These are phyloP conservation scores for Sporormia fimetaria DNA, from an alignment of 495 filamentous ascomycete genomes.

Conservation along the genomic window DNA sequence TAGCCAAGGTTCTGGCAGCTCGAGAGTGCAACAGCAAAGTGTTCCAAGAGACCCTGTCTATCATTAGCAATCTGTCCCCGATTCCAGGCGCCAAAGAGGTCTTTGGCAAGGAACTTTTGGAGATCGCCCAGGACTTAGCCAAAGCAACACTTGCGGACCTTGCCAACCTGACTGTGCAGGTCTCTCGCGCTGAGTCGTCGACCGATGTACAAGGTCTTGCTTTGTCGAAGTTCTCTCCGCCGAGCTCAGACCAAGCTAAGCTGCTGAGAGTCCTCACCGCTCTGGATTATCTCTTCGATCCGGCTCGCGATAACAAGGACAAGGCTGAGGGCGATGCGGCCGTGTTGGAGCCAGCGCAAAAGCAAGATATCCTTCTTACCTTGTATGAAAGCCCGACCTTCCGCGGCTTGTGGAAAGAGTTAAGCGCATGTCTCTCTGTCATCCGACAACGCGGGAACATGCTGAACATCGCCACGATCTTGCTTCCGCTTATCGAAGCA, in stretches of 20 bases:
- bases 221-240: slow-evolving; percentile 87
- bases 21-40: slow-evolving; percentile 94
- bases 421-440: slow-evolving; percentile 81
- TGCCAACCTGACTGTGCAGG: slow-evolving; percentile 75
- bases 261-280: slow-evolving; percentile 86
- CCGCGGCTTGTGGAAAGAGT: slow-evolving; percentile 76
- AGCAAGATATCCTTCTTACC: slow-evolving; percentile 71
- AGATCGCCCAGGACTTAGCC: slow-evolving; percentile 72
- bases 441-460: slow-evolving; percentile 88
- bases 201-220: slow-evolving; percentile 93
- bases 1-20: slow-evolving; percentile 90
- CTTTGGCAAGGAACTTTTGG: slow-evolving; percentile 82
- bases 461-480: slow-evolving; percentile 90
- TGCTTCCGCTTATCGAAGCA: slow-evolving; percentile 85
- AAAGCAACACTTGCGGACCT: slow-evolving; percentile 75
- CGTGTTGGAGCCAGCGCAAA: slow-evolving; percentile 34
- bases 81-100: slow-evolving; percentile 82
- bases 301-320: slow-evolving; percentile 44
- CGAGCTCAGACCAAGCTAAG: slow-evolving; percentile 91
- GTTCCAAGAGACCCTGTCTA: slow-evolving; percentile 89
- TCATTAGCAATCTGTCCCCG: slow-evolving; percentile 92
- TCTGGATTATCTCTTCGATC: slow-evolving; percentile 77
- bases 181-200: slow-evolving; percentile 72
- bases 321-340: slow-evolving; percentile 33
- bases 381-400: slow-evolving; percentile 89